Percentiles rank a stretch among this genome's conserved stretches.
Evolutionary conservation across 441 rosid species (phyloP).

Genomic region (Euphorbia schlechtendalii): DNA sequence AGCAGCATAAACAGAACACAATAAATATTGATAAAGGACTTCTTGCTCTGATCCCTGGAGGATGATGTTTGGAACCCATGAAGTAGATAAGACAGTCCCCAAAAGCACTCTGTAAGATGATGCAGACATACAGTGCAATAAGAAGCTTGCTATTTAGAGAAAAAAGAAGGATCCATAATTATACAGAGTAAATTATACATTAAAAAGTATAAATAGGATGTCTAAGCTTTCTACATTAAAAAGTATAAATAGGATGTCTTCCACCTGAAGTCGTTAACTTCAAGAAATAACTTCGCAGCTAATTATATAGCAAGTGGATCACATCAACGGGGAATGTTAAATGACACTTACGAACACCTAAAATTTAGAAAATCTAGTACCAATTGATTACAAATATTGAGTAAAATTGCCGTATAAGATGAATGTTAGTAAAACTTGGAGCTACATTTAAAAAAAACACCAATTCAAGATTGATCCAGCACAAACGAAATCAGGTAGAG

Average conservation of each 20-base stretch:
- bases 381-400: background rate
- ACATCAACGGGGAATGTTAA: background rate
- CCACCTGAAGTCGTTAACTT: background rate
- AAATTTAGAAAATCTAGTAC: background rate
- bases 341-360: background rate
- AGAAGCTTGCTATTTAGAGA: background rate
- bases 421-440: background rate
- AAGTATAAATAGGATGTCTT: background rate
- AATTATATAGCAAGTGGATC: background rate
- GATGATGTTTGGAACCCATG: slow-evolving; percentile 61
- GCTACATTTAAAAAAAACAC: background rate
- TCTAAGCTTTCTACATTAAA: background rate
- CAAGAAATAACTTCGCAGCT: background rate
- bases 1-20: slow-evolving; percentile 71
- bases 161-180: background rate
- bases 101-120: slow-evolving; percentile 17
- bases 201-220: background rate
- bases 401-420: background rate
- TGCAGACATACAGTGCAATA: background rate
- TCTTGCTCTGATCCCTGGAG: slow-evolving; percentile 40
- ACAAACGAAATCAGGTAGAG: background rate
- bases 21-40: slow-evolving; percentile 60
- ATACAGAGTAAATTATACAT: background rate
- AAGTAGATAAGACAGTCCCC: slow-evolving; percentile 12
- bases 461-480: background rate